Evolutionary conservation across 2,329 filamentous ascomycete genomes (phyloP), one percentile per base, ranked within the genome.

Genomic region (Fusarium compactum): DNA sequence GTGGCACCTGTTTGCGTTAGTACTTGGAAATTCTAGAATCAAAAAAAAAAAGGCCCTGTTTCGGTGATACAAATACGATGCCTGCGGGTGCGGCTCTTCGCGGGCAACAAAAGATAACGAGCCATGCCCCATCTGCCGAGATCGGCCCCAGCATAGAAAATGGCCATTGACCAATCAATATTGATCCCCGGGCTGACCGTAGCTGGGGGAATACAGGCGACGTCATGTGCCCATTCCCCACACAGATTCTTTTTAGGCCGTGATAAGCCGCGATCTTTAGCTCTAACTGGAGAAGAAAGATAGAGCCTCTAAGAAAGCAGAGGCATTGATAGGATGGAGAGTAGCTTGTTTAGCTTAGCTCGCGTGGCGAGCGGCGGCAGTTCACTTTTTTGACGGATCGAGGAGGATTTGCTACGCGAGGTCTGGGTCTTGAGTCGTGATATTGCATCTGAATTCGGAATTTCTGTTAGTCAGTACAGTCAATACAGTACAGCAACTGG

Each of bases 221-320:
- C 73, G 73, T 76, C 74, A 76, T 74, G 73, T 69, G 72, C 50
- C 47, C 50, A 58, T 48, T 40, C 62, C 55, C 71, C 68, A 57
- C 58, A 54, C 62, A 53, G 44, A 61, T 20, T 47, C 50, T 59
- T 32, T 63, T 69, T 69, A 76, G 74, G 73, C 76, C 76, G 76
- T 69, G 69, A 75, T 76, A 78, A 78, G 73, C 76, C 76, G 76
- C 75, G 62, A 65, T 20, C 38, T 27, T 57, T 65, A 55, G 43
- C 62, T 65, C 29, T n/a, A 34, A 41, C 50, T 41, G 50, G 32
- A 51, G 29, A 51, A 51, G 20, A 30, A 22, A n/a, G 40, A 52
- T 32, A 51, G 22, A 51, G 18, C 15, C 18, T 38, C 48, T 38
- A 22, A 52, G 24, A 41, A 34, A 27, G 18, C 34, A 38, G 24